These are phyloP conservation scores for Aquanectria penicillioides DNA, from an alignment of 2,329 filamentous ascomycete species.

Conservation along the genomic window DNA sequence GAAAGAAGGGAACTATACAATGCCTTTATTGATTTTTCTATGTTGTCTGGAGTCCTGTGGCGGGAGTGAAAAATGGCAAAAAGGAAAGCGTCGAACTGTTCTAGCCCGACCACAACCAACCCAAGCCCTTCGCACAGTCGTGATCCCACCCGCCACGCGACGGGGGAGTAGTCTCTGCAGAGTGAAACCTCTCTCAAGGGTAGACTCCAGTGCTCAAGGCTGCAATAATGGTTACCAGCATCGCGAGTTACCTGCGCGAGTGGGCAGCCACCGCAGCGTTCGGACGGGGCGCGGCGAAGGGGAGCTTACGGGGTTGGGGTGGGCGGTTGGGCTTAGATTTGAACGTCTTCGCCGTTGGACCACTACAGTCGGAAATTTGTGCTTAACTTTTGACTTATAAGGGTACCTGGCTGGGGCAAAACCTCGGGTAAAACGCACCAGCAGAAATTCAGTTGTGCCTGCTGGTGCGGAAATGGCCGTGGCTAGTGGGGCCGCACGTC, in stretches of 20 bases:
- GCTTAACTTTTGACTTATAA: slow-evolving; percentile 36
- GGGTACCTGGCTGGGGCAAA: too few species aligned
- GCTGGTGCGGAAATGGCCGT: too few species aligned
- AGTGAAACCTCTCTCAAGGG: slow-evolving; percentile 77
- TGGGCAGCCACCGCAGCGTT: slow-evolving; percentile 73
- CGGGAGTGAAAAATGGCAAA: slow-evolving; percentile 36
- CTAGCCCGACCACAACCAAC: slow-evolving; percentile 63
- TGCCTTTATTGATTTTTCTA: slow-evolving; percentile 1
- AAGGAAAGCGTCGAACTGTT: slow-evolving; percentile 60
- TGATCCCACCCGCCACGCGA: slow-evolving; percentile 76
- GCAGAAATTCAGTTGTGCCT: too few species aligned
- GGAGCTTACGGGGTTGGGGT: slow-evolving; percentile 65
- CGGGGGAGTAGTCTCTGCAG: slow-evolving; percentile 77
- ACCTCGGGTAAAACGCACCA: too few species aligned
- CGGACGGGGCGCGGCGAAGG: slow-evolving; percentile 71
- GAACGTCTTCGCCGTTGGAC: slow-evolving; percentile 69
- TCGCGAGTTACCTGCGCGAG: slow-evolving; percentile 76
- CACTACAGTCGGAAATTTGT: slow-evolving; percentile 65
- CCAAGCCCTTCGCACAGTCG: slow-evolving; percentile 69
- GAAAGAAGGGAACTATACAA: slow-evolving; percentile 1
- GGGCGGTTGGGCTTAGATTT: slow-evolving; percentile 58
- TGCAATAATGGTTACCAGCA: slow-evolving; percentile 57
- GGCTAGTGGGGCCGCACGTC: too few species aligned
- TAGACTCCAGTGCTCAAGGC: slow-evolving; percentile 76
- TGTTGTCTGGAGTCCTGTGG: accelerated